Percentiles rank a stretch among this genome's conserved stretches.
Conservation (phyloP, 2,329 filamentous ascomycete genomes). For the Diaporthe sp. region DNA sequence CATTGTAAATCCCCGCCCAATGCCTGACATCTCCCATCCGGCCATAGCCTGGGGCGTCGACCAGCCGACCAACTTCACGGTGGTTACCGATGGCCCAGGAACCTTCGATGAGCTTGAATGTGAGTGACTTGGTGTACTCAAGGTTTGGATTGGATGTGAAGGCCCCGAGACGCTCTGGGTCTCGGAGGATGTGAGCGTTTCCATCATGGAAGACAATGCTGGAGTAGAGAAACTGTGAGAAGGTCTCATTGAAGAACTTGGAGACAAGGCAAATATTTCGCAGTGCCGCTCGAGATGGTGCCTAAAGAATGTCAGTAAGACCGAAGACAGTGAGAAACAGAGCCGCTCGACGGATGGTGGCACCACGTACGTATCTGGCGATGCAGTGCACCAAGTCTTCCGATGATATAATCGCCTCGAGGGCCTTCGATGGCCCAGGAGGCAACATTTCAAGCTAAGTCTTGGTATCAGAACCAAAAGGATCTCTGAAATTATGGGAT, state of each 20-base stretch:
- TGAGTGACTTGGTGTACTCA: not conserved
- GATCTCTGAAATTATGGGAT: not conserved
- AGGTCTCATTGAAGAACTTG: conserved; percentile 24
- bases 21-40: conserved; percentile 26
- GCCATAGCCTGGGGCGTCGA: conserved; percentile 29
- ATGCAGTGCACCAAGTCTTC: conserved; percentile 36
- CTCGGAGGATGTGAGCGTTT: conserved; percentile 33
- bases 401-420: conserved; percentile 8
- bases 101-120: conserved; percentile 33
- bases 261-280: conserved; percentile 35
- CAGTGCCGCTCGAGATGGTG: not conserved
- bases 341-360: too few species aligned
- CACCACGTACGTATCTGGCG: conserved; percentile 10
- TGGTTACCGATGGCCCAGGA: conserved; percentile 36
- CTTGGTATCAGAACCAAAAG: too few species aligned
- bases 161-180: not conserved
- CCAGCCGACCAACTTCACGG: conserved; percentile 33
- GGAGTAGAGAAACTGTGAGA: conserved; percentile 36
- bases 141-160: conserved; percentile 14
- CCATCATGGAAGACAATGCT: conserved; percentile 36
- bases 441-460: not conserved
- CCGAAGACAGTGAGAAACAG: not conserved
- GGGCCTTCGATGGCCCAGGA: not conserved
- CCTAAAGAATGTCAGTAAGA: not conserved
- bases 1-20: conserved; percentile 36